phyloP scores from a whole-genome alignment of 768 basidiomycete species.

The Lentinula edodes region DNA sequence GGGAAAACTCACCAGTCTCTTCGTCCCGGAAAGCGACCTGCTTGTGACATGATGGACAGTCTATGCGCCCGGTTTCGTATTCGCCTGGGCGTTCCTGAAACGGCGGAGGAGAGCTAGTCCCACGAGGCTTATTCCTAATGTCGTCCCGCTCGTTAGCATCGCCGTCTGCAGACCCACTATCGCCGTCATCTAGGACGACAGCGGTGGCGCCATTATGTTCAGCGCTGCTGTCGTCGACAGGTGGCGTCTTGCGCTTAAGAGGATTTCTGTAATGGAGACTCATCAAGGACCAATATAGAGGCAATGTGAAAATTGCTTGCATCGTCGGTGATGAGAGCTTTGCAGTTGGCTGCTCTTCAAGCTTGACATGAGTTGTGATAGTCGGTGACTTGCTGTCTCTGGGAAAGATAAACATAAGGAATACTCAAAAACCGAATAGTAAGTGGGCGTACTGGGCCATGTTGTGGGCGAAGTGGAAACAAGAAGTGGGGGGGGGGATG shows the following conservation, averaged over 20 bases:
- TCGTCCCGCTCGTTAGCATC: not conserved
- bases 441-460: not conserved
- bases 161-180: not conserved
- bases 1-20: slow-evolving; percentile 53
- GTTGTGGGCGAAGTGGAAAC: not conserved
- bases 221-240: not conserved
- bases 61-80: slow-evolving; percentile 61
- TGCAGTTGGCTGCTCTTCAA: slow-evolving; percentile 1
- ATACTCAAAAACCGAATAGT: not conserved
- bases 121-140: not conserved
- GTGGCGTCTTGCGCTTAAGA: slow-evolving; percentile 5
- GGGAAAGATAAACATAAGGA: not conserved
- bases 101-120: not conserved
- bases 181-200: not conserved
- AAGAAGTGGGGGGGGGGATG: not conserved
- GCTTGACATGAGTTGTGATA: not conserved
- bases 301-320: not conserved
- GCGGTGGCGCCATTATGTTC: not conserved
- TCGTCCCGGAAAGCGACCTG: slow-evolving; percentile 67
- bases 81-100: slow-evolving; percentile 25
- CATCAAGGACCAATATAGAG: not conserved
- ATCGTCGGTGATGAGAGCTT: not conserved
- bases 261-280: not conserved
- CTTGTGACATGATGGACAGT: slow-evolving; percentile 58
- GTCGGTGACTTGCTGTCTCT: not conserved